Base-by-base conservation (phyloP, 306 rosid species). In the Vigna hirtella region DNA sequence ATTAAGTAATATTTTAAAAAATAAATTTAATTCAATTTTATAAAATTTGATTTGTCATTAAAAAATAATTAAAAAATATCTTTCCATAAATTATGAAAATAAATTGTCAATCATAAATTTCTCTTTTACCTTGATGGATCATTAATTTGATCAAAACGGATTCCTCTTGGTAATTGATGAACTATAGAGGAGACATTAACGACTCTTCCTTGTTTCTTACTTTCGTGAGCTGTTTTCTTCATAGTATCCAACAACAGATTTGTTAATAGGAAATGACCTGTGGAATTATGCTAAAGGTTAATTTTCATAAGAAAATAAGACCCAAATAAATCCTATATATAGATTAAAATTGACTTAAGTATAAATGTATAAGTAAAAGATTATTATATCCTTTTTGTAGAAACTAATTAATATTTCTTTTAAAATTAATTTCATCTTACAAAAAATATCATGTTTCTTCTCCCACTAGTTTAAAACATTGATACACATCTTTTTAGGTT, bases 221-320 rank as follows among this genome's bases (percentile, higher is more conserved):
- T 87, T 87, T 88, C 78, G 26, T 2, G 9, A 45, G 97, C 55
- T 36, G 97, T 92, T 87, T 86, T 88, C 87, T 87, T 89, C 95
- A 92, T 91, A 10, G 81, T 85, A 20, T 92, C 98, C 89, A 92
- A 64, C 75, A 95, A 81, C 74, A 95, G 96, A 78, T 89, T 77
- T 67, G 98, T 89, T 83, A 95, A 73, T 40, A 92, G 93, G 90
- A 95, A 91, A 86, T 88, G 97, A 66, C 98, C 98, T 95, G 93
- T 53, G 77, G 12, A 70, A 61, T 50, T 16, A 34, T 17, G 38
- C 45, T 8, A 9, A 42, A 9, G 47, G 47, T 42, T 42, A 9
- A 9, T 9, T 42, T 42, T 42, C 47, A 42, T 42, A 9, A 42
- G 0, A 45, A 45, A 3, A 45, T 12, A 45, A 11, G 5, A 45